Evolutionary conservation across 1,284 basidiomycete species (phyloP).

Genomic region (Xerocomus cyaneibrunnescens): DNA sequence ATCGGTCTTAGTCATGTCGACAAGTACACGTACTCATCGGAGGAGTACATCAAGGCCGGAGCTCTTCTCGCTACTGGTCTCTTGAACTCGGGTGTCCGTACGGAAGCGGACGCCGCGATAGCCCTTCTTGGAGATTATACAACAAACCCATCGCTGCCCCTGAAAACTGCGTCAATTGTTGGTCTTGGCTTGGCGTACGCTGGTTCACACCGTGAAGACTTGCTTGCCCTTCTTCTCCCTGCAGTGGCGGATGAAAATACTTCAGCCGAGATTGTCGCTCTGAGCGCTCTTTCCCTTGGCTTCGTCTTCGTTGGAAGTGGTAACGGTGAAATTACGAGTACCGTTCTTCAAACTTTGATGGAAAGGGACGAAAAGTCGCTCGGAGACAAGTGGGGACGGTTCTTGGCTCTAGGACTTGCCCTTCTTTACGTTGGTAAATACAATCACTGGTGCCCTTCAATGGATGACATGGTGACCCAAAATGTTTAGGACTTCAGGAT

Average conservation of each 20-base stretch:
- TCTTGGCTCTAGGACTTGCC: slow-evolving; percentile 88
- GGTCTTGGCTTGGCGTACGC: slow-evolving; percentile 94
- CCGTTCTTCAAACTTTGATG: slow-evolving; percentile 93
- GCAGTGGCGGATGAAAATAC: slow-evolving; percentile 77
- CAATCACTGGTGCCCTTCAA: background rate
- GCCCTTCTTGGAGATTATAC: slow-evolving; percentile 92
- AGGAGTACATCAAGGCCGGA: slow-evolving; percentile 98
- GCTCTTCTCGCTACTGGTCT: slow-evolving; percentile 95
- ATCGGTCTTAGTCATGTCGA: slow-evolving; percentile 93
- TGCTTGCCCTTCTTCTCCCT: slow-evolving; percentile 78
- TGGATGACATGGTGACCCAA: slow-evolving; percentile 9
- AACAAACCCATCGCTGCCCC: slow-evolving; percentile 80
- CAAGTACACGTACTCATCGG: slow-evolving; percentile 95
- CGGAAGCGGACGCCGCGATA: slow-evolving; percentile 92
- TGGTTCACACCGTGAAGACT: slow-evolving; percentile 88
- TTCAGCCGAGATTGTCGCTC: slow-evolving; percentile 88
- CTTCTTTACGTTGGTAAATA: slow-evolving; percentile 85
- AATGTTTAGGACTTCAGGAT: slow-evolving; percentile 74
- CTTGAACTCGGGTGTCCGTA: slow-evolving; percentile 86
- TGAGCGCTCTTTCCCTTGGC: slow-evolving; percentile 87
- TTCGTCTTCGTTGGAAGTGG: slow-evolving; percentile 97
- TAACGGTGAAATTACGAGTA: slow-evolving; percentile 89
- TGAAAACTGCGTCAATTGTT: slow-evolving; percentile 88
- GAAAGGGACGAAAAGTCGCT: slow-evolving; percentile 76
- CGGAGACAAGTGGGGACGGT: slow-evolving; percentile 92